Evolutionary conservation across 768 basidiomycete genomes (phyloP), one percentile per base, ranked within the genome.

Genomic region (Coprinellus micaceus): DNA sequence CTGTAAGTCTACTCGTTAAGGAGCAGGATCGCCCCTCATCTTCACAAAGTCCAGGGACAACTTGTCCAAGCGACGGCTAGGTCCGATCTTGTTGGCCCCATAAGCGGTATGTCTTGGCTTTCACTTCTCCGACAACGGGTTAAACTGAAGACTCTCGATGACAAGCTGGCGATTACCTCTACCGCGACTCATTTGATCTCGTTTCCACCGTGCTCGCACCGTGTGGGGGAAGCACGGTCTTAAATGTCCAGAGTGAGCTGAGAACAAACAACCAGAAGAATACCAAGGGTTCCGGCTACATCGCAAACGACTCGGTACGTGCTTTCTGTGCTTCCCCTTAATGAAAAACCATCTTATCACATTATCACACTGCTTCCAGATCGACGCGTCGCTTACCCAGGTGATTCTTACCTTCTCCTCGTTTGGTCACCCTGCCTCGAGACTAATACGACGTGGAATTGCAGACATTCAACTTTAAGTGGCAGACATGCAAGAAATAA

Each of bases 161-260:
- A 11, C 19, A 26, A 65, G 65, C 61, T 15, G 56, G 56, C 15
- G 60, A 66, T 40, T 68, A 65, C 53, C 60, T 60, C 47, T 65
- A 66, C 46, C 60, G 62, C 43, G 65, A 68, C 48, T 48, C 44
- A 5, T 68, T 68, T 53, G 67, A 68, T 46, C 64, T 68, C 40
- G 62, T 60, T 30, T 58, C 61, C 44, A 62, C 63, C 24, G 65
- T 63, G n/a, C 36, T 52, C 17, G 57, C 60, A 25, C 65, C 64
- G 17, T 68, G 67, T 54, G 65, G 65, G 29, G 60, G 54, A 21
- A 55, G 51, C 41, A 52, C 65, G 9, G 62, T 68, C 11, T 54
- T 68, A 33, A 66, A 66, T 58, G 58, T 65, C 29, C 59, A 64
- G 36, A 63, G 63, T 26, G 61, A 64, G 28, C 58, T 67, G 50